phyloP scores from a whole-genome alignment of 2,329 filamentous ascomycete species.

The Monosporascus sp. region DNA sequence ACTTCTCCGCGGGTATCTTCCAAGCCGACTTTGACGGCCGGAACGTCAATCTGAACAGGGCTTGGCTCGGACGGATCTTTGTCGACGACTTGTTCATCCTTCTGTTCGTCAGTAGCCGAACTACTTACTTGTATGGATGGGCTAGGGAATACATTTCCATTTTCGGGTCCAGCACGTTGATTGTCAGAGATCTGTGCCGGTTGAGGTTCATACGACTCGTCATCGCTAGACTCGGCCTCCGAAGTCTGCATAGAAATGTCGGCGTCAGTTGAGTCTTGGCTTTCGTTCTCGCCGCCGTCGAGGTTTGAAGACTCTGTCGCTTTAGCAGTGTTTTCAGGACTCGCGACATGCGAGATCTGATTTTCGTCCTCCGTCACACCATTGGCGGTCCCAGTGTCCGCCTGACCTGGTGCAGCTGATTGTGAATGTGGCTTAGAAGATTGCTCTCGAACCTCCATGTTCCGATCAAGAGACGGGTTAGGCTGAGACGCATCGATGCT shows the following conservation, averaged over 20 bases:
- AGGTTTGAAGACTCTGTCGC: neutral
- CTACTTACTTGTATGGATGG: constrained; percentile 1
- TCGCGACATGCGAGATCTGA: neutral
- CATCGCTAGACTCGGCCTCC: constrained; percentile 13
- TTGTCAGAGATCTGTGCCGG: constrained; percentile 14
- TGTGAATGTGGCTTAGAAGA: neutral
- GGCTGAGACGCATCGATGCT: neutral
- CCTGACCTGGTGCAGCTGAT: neutral
- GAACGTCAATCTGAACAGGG: constrained; percentile 7
- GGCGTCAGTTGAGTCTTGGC: constrained; percentile 4
- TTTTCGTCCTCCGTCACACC: neutral
- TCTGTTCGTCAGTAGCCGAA: constrained; percentile 9
- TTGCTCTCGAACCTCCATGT: neutral
- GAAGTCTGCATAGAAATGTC: constrained; percentile 14
- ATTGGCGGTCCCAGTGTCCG: neutral
- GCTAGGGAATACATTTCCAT: constrained; percentile 10
- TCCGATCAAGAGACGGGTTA: neutral
- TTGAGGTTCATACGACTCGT: constrained; percentile 14
- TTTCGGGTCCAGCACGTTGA: constrained; percentile 7
- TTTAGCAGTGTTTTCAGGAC: neutral
- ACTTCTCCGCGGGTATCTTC: constrained; percentile 22
- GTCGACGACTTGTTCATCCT: constrained; percentile 12
- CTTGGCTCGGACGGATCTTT: constrained; percentile 18
- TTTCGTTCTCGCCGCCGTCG: neutral
- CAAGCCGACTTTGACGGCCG: constrained; percentile 2